Evolutionary conservation across 2,329 filamentous ascomycete species (phyloP).

Genomic region (Fusarium mangiferae): DNA sequence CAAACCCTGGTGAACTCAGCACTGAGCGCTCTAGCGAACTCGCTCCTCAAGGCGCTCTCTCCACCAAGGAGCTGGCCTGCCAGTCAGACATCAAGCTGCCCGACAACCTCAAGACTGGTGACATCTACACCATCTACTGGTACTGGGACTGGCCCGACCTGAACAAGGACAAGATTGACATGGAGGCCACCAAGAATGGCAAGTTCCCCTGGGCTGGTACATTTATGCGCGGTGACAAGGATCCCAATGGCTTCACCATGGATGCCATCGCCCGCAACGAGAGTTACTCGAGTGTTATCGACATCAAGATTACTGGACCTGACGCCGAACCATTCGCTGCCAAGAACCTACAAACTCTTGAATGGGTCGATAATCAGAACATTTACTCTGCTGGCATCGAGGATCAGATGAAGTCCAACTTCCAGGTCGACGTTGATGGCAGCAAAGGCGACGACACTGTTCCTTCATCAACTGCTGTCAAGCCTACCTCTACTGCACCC

Average conservation of each 20-base stretch:
- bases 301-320: constrained; percentile 51
- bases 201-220: constrained; percentile 56
- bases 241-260: constrained; percentile 51
- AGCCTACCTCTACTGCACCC: constrained; percentile 21
- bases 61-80: constrained; percentile 75
- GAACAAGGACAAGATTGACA: constrained; percentile 54
- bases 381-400: constrained; percentile 57
- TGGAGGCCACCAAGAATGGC: constrained; percentile 52
- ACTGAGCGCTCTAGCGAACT: constrained; percentile 66
- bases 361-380: constrained; percentile 52
- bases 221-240: constrained; percentile 52
- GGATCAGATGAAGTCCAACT: constrained; percentile 58
- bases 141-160: constrained; percentile 92
- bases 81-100: constrained; percentile 86
- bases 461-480: constrained; percentile 28
- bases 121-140: constrained; percentile 88
- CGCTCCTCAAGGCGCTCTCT: constrained; percentile 62
- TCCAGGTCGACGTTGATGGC: constrained; percentile 54
- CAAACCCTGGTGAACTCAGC: constrained; percentile 70
- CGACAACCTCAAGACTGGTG: constrained; percentile 66
- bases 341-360: constrained; percentile 37
- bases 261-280: constrained; percentile 51
- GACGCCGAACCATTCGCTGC: constrained; percentile 37
- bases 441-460: constrained; percentile 31
- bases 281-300: constrained; percentile 55